Evolutionary conservation across 2,329 filamentous ascomycete species (phyloP).

Genomic region (Colletotrichum tabaci): DNA sequence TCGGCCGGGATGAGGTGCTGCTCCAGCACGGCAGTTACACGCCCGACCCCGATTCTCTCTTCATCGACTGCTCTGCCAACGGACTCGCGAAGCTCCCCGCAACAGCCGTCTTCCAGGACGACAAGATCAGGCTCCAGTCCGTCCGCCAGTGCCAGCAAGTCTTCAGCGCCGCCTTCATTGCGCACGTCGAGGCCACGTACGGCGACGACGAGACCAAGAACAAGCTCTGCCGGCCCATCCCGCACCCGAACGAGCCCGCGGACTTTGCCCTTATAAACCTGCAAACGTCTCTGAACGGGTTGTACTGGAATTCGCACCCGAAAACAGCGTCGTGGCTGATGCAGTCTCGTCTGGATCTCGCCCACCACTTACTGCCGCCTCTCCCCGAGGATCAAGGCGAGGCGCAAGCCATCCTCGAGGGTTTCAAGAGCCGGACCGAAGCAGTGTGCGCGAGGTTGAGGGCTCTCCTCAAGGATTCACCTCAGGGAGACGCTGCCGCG

Average conservation of each 20-base stretch:
- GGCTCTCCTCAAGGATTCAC: neutral
- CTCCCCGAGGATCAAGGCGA: neutral
- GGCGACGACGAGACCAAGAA: neutral
- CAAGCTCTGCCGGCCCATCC: neutral
- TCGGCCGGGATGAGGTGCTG: neutral
- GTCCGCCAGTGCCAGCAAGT: neutral
- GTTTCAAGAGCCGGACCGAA: neutral
- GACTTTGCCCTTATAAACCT: neutral
- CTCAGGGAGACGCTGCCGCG: too few relatives aligned
- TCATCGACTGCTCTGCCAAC: neutral
- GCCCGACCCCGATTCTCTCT: neutral
- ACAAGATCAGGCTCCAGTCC: neutral
- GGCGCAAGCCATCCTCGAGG: neutral
- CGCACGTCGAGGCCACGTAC: neutral
- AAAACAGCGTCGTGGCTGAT: neutral
- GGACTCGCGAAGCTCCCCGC: neutral
- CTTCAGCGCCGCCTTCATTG: neutral
- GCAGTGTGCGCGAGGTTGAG: neutral
- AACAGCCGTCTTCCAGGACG: neutral
- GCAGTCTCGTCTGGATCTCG: neutral
- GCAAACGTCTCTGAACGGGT: neutral
- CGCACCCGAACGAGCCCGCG: neutral
- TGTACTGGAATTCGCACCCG: neutral
- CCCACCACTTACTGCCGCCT: neutral
- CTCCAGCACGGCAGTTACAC: neutral